Conservation (phyloP, 768 basidiomycete genomes). For the Hygrocybe coccinea region DNA sequence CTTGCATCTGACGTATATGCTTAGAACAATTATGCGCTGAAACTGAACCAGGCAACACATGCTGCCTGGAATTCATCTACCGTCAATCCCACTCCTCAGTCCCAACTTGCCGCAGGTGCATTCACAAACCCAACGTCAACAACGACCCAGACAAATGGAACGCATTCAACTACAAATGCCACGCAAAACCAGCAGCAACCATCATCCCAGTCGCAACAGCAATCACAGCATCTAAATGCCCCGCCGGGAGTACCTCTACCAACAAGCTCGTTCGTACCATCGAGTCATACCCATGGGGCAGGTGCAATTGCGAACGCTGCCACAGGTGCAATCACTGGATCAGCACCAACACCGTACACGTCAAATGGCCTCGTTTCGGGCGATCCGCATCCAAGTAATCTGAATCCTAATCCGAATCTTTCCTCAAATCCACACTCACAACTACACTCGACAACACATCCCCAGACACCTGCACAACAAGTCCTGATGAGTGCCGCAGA, state of each 20-base stretch:
- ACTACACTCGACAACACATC: constrained; percentile 44
- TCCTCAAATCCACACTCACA: constrained; percentile 23
- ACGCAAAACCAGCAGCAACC: constrained; percentile 19
- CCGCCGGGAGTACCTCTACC: constrained; percentile 43
- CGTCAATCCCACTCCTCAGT: constrained; percentile 40
- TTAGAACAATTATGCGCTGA: constrained; percentile 57
- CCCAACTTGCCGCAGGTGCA: constrained; percentile 19
- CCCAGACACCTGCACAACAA: constrained; percentile 91
- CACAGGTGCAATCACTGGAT: constrained; percentile 10
- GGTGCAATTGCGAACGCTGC: constrained; percentile 25
- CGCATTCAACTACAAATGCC: constrained; percentile 26
- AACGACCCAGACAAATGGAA: constrained; percentile 42
- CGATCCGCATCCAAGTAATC: constrained; percentile 35
- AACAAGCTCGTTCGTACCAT: constrained; percentile 19
- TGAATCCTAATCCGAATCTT: constrained; percentile 33
- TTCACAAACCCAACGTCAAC: constrained; percentile 22
- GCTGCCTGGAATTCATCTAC: constrained; percentile 63
- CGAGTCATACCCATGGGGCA: constrained; percentile 19
- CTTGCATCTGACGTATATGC: neutral
- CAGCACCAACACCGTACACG: constrained; percentile 31
- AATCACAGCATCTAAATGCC: constrained; percentile 44
- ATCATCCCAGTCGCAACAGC: constrained; percentile 25
- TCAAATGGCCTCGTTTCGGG: constrained; percentile 33
- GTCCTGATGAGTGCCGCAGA: constrained; percentile 89
- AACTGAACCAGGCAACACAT: constrained; percentile 57